A percentile compares a stretch with the other conserved stretches of the same genome.
Conservation (phyloP, 345 rosid species). For the Gossypium australe region DNA sequence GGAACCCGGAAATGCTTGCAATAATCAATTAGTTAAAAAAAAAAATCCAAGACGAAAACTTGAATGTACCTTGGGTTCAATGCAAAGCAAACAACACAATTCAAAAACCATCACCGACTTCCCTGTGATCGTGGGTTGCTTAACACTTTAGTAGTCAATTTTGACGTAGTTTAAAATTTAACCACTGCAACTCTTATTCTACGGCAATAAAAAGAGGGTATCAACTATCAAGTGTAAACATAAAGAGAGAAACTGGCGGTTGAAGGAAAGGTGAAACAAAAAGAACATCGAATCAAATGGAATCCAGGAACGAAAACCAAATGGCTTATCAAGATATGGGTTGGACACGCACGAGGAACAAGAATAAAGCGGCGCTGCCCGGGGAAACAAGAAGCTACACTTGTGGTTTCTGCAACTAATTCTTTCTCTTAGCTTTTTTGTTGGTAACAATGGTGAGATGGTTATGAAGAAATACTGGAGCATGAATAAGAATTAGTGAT, state of each 20-base stretch:
- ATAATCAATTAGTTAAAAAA: constrained; percentile 9
- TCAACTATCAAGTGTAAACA: constrained; percentile 10
- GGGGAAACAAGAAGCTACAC: constrained; percentile 23
- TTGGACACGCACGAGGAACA: constrained; percentile 35
- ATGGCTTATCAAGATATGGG: constrained; percentile 35
- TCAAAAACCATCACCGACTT: constrained; percentile 47
- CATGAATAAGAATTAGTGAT: too few species aligned
- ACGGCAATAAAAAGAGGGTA: constrained; percentile 8
- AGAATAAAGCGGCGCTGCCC: constrained; percentile 22
- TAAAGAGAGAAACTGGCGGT: constrained; percentile 39
- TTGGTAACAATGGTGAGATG: neutral
- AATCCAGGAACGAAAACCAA: neutral
- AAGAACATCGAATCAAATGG: neutral
- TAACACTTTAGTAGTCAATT: constrained; percentile 25
- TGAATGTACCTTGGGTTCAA: constrained; percentile 48
- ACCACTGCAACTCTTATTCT: constrained; percentile 14
- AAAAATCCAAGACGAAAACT: constrained; percentile 21
- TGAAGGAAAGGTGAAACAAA: constrained; percentile 31
- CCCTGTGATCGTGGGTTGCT: constrained; percentile 34
- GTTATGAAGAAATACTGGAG: too few species aligned
- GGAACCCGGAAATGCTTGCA: constrained; percentile 29
- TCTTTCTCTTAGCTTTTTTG: neutral
- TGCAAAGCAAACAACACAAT: constrained; percentile 39
- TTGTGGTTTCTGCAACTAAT: constrained; percentile 17
- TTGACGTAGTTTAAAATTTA: constrained; percentile 17